Percentiles rank a stretch among this genome's conserved stretches.
These are phyloP conservation scores for Petrea volubilis DNA, from an alignment of 257 asterid species.

Conservation along the genomic window DNA sequence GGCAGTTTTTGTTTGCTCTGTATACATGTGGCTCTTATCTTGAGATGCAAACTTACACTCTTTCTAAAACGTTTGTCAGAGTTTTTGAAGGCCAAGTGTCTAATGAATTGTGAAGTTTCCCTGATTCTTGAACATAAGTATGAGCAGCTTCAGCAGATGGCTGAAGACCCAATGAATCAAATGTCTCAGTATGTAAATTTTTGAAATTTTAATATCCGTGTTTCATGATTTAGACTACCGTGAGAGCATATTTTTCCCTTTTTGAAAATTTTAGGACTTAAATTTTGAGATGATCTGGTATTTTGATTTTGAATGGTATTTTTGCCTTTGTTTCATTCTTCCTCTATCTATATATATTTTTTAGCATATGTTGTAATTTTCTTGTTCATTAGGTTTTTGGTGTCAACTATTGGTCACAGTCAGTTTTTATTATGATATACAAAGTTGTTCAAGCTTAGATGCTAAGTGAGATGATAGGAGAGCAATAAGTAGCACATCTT, in stretches of 20 bases:
- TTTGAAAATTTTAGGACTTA: not conserved
- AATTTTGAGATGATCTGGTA: not conserved
- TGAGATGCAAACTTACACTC: conserved; percentile 5
- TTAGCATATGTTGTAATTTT: not conserved
- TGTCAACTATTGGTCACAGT: not conserved
- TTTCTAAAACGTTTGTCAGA: conserved; percentile 38
- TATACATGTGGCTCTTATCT: not conserved
- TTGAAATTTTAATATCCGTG: not conserved
- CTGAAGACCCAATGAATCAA: conserved; percentile 88
- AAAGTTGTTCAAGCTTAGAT: no score
- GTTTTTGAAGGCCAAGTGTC: conserved; percentile 89
- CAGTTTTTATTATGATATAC: not conserved
- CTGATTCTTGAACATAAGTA: conserved; percentile 88
- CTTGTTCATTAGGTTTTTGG: not conserved
- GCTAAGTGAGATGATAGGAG: not conserved
- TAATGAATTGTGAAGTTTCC: conserved; percentile 94
- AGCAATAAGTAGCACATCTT: not conserved
- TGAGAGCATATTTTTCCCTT: not conserved
- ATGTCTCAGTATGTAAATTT: conserved; percentile 73
- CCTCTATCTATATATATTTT: not conserved
- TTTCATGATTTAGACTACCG: not conserved
- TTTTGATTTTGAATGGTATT: not conserved
- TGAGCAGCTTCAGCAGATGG: conserved; percentile 95
- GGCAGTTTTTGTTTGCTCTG: not conserved
- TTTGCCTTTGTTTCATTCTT: not conserved